Conservation (phyloP, 2,329 filamentous ascomycete species). For the Lecanicillium sp. region DNA sequence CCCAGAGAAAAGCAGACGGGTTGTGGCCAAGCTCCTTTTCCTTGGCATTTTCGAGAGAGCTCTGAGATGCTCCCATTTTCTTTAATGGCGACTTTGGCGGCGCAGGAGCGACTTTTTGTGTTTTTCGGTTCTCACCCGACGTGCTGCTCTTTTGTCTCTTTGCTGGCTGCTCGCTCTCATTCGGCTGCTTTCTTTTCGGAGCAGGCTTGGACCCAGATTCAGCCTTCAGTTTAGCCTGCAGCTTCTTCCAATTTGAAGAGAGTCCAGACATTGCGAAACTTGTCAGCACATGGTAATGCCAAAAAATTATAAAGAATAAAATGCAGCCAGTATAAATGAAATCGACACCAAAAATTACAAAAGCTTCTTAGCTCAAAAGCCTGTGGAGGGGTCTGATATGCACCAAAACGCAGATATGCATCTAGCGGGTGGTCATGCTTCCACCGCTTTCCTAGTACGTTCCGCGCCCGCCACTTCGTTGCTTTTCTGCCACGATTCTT, state of each 20-base stretch:
- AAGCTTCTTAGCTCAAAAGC: no score
- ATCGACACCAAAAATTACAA: no score
- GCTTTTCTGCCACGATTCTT: not conserved
- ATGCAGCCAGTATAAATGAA: no score
- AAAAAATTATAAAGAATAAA: not conserved
- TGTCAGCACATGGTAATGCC: not conserved
- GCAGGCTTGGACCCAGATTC: constrained; percentile 30
- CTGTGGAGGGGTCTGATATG: not conserved
- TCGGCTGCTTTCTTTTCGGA: constrained; percentile 33
- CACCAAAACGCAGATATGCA: not conserved
- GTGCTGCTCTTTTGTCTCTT: constrained; percentile 21
- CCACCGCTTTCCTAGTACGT: constrained; percentile 7
- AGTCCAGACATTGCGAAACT: constrained; percentile 33
- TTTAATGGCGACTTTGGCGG: constrained; percentile 7
- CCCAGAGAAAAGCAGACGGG: constrained; percentile 52
- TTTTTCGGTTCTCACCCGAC: not conserved
- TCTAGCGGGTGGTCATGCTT: not conserved
- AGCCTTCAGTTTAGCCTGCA: constrained; percentile 55
- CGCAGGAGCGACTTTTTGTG: not conserved
- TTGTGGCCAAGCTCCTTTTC: constrained; percentile 31
- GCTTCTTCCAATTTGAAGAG: constrained; percentile 71
- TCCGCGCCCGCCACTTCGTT: constrained; percentile 4
- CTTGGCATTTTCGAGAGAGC: constrained; percentile 33
- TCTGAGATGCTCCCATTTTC: constrained; percentile 51
- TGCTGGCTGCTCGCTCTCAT: constrained; percentile 17